These are phyloP conservation scores for Fagopyrum tataricum DNA, from an alignment of 148 eudicot species.

Conservation along the genomic window DNA sequence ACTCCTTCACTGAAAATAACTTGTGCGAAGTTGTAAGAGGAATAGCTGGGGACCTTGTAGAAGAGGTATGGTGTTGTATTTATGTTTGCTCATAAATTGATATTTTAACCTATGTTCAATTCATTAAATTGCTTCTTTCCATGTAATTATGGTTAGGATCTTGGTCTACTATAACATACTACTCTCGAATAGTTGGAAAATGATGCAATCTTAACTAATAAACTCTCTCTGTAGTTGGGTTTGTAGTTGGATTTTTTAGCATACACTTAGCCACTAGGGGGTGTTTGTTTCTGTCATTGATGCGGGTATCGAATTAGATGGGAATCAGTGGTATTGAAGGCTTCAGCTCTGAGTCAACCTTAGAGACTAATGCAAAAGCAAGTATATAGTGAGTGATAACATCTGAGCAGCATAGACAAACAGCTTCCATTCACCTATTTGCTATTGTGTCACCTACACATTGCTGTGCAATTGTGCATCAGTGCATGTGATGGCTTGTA, in stretches of 20 bases:
- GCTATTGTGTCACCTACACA: background rate
- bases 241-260: background rate
- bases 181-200: background rate
- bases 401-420: background rate
- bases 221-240: background rate
- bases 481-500: background rate
- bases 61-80: conserved; percentile 48
- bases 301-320: background rate
- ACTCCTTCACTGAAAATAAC: conserved; percentile 88
- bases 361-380: background rate
- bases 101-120: background rate
- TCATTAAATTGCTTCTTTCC: background rate
- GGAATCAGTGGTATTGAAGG: background rate
- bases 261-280: background rate
- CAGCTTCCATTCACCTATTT: background rate
- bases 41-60: conserved; percentile 89
- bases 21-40: conserved; percentile 92
- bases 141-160: background rate
- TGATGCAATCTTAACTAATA: background rate
- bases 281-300: background rate
- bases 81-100: background rate
- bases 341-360: background rate
- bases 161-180: background rate
- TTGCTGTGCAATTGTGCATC: too few relatives aligned
- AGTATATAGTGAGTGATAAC: background rate